phyloP scores from a whole-genome alignment of 192 early-diverging fungal species.

The Backusella liffmaniae region DNA sequence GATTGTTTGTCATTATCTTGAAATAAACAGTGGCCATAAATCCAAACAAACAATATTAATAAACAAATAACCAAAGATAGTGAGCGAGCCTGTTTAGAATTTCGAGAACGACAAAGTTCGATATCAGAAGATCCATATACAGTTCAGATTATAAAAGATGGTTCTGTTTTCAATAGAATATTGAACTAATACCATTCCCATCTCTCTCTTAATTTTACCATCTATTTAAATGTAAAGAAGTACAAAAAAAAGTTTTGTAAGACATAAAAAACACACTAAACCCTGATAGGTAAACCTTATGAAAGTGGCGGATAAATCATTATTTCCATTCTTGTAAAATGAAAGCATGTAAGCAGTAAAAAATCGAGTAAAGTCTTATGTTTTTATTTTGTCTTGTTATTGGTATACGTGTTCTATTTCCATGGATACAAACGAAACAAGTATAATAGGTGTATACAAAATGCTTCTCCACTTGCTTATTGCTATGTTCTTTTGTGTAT shows the following conservation, averaged over 20 bases:
- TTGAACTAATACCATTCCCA: background rate
- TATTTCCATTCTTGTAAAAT: conserved; percentile 4
- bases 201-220: background rate
- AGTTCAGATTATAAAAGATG: background rate
- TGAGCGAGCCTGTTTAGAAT: background rate
- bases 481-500: no score
- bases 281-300: background rate
- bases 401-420: background rate
- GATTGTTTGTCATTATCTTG: no score
- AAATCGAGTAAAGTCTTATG: background rate
- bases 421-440: background rate
- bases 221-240: no score
- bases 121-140: background rate
- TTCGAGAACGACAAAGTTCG: background rate
- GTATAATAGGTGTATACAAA: background rate
- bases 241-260: background rate
- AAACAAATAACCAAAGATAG: background rate
- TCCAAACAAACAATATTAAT: background rate
- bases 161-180: background rate
- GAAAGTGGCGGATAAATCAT: background rate
- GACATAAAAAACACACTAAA: background rate
- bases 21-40: background rate
- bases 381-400: background rate
- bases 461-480: background rate
- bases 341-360: background rate